A percentile compares a stretch with the other conserved stretches of the same genome.
phyloP scores from a whole-genome alignment of 805 yeast species.

The Barnettozyma vustinii region DNA sequence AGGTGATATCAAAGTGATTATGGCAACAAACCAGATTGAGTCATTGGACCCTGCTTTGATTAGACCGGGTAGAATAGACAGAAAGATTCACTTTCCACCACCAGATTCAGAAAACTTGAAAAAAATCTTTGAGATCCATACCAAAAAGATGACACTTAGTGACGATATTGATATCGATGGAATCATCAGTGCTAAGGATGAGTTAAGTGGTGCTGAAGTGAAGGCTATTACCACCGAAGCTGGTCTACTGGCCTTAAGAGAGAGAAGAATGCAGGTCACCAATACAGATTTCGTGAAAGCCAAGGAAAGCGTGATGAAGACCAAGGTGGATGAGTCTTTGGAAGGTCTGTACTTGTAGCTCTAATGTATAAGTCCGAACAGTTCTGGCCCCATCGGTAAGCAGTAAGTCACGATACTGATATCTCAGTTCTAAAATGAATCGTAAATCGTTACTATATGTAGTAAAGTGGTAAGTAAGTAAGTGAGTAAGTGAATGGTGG shows the following conservation, averaged over 20 bases:
- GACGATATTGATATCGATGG: constrained; percentile 87
- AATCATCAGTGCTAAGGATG: constrained; percentile 86
- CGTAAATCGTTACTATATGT: no score
- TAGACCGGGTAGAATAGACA: constrained; percentile 95
- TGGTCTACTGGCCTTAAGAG: constrained; percentile 90
- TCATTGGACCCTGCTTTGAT: constrained; percentile 92
- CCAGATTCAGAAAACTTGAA: constrained; percentile 92
- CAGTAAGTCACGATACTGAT: background rate
- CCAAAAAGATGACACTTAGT: constrained; percentile 86
- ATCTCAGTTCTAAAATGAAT: no score
- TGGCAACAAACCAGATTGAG: constrained; percentile 97
- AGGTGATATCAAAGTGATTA: constrained; percentile 94
- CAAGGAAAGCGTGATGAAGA: constrained; percentile 91
- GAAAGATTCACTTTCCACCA: constrained; percentile 92
- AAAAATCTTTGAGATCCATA: constrained; percentile 88
- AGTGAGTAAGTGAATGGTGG: background rate
- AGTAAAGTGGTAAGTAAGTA: no score
- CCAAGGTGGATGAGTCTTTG: constrained; percentile 91
- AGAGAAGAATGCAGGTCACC: constrained; percentile 95
- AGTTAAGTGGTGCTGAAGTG: constrained; percentile 94
- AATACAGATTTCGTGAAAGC: constrained; percentile 92
- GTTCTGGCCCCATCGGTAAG: no score
- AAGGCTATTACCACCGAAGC: constrained; percentile 98
- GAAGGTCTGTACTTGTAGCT: constrained; percentile 70
- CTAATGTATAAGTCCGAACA: background rate